A percentile compares a stretch with the other conserved stretches of the same genome.
phyloP scores from a whole-genome alignment of 331 rosid genomes.

The Erythrophleum ivorense region DNA sequence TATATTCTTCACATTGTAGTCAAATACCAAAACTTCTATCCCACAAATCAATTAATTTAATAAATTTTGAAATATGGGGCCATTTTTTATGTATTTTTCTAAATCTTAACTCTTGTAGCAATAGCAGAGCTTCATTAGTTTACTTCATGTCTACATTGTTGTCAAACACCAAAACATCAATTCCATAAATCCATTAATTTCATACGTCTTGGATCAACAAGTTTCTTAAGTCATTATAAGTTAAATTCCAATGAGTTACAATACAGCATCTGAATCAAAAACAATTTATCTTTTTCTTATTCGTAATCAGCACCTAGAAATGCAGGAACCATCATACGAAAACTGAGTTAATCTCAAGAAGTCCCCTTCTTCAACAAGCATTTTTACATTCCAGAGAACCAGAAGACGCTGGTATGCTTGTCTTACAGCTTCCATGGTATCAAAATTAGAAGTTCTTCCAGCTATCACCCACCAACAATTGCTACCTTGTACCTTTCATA shows the following conservation, averaged over 20 bases:
- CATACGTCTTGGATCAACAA: not conserved
- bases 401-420: not conserved
- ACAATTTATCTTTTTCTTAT: not conserved
- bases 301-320: not conserved
- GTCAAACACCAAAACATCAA: not conserved
- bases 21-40: too few relatives aligned
- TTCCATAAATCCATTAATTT: not conserved
- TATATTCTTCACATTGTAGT: too few relatives aligned
- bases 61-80: too few relatives aligned
- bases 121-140: too few relatives aligned
- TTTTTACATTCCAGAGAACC: not conserved
- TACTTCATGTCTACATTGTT: not conserved
- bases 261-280: slow-evolving; percentile 4
- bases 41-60: too few relatives aligned
- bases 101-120: too few relatives aligned
- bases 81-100: too few relatives aligned
- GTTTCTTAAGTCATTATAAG: not conserved
- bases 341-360: not conserved
- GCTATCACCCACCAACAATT: not conserved
- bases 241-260: not conserved
- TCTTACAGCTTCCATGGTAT: not conserved
- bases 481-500: slow-evolving; percentile 18
- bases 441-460: not conserved
- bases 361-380: not conserved
- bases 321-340: not conserved